Evolutionary conservation across 1,139 yeast genomes (phyloP).

Genomic region (Suhomyces bribrorum): DNA sequence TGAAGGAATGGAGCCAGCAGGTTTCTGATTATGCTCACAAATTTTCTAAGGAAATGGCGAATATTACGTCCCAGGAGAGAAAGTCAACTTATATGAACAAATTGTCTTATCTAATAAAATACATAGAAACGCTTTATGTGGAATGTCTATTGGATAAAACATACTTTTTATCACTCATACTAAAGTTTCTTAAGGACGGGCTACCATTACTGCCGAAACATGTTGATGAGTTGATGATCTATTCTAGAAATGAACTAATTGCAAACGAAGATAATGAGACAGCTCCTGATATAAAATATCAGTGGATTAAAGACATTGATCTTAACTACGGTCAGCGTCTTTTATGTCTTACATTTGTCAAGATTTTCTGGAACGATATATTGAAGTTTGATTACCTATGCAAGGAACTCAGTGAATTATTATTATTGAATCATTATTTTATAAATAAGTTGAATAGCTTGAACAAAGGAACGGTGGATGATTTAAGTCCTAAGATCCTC

Average conservation of each 20-base stretch:
- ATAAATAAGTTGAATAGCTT: conserved; percentile 27
- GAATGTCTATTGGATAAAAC: conserved; percentile 67
- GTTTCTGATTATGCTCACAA: conserved; percentile 61
- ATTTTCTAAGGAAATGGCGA: conserved; percentile 42
- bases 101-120: conserved; percentile 59
- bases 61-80: conserved; percentile 27
- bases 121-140: conserved; percentile 63
- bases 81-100: conserved; percentile 52
- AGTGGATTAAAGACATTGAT: conserved; percentile 20
- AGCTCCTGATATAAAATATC: neutral
- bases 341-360: conserved; percentile 54
- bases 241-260: conserved; percentile 12
- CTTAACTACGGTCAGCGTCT: conserved; percentile 40
- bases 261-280: conserved; percentile 4
- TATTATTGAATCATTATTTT: conserved; percentile 44
- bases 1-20: conserved; percentile 87
- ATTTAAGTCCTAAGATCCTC: conserved; percentile 26
- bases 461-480: conserved; percentile 8
- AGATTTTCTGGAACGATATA: conserved; percentile 73
- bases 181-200: conserved; percentile 55
- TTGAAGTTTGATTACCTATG: conserved; percentile 54
- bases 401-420: conserved; percentile 59
- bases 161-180: conserved; percentile 62
- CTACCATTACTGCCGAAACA: conserved; percentile 43
- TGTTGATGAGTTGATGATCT: conserved; percentile 19